Percentiles rank a stretch among this genome's conserved stretches.
Conservation (phyloP, 192 early-diverging fungal species). For the Coemansia sp. region DNA sequence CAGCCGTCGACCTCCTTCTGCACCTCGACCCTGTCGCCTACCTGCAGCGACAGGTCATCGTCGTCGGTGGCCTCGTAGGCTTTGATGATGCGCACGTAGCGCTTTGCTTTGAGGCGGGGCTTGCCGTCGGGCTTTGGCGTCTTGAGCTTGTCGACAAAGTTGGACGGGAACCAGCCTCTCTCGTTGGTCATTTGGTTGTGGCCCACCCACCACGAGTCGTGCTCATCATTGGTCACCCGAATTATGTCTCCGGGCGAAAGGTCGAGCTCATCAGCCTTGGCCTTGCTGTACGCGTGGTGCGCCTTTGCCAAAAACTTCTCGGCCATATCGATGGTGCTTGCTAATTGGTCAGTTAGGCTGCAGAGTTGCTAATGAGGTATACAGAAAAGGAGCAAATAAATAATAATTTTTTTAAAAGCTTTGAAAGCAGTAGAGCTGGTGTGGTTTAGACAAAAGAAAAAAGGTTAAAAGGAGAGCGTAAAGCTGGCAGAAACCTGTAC, state of each 20-base stretch:
- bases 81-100: conserved; percentile 27
- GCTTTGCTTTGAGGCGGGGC: conserved; percentile 29
- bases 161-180: conserved; percentile 50
- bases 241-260: conserved; percentile 38
- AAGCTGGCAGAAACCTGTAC: too few relatives aligned
- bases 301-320: conserved; percentile 40
- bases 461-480: conserved; percentile 4
- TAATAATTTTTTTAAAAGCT: background rate
- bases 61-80: conserved; percentile 59
- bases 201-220: conserved; percentile 45
- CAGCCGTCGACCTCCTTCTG: conserved; percentile 62
- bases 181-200: conserved; percentile 33
- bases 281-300: conserved; percentile 34
- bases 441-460: conserved; percentile 16
- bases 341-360: background rate
- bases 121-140: conserved; percentile 7
- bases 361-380: background rate
- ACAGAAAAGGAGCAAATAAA: conserved; percentile 11
- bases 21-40: conserved; percentile 59
- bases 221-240: conserved; percentile 33
- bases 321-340: conserved; percentile 24
- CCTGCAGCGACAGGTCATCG: conserved; percentile 61
- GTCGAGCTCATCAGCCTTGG: conserved; percentile 48
- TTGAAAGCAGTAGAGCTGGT: background rate
- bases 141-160: conserved; percentile 38